Base-by-base conservation (phyloP, 306 rosid species). In the Cucurbita pepo region DNA sequence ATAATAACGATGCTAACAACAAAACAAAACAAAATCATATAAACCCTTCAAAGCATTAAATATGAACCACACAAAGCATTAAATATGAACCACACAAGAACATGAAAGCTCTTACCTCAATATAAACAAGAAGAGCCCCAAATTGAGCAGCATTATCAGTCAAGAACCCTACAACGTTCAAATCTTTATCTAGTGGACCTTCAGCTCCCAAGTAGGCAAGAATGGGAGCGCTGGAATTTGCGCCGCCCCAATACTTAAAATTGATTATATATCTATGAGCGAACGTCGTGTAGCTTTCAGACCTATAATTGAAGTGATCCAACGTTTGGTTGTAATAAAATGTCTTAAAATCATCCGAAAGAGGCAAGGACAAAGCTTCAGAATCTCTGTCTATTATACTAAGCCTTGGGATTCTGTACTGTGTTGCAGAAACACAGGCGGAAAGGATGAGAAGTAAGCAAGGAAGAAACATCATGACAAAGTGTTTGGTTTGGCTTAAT, bases 291-390 rank as follows among this genome's bases (percentile, higher is more conserved):
- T 82, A 91, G 78, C 93, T 87, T 34, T 91, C 86, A 12, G 82
- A 78, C 65, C 78, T 79, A 34, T 86, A 87, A 66, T 91, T 91
- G 86, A 91, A 91, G 77, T 91, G 97, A 79, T 88, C 97, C 0
- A 91, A 76, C 3, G 81, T 81, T 61, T 89, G 96, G 10, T 69
- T 76, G 76, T 80, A 89, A 41, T 78, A 87, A 79, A 79, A 87
- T 51, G 90, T 89, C 57, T 83, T 12, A 10, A 84, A 37, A 34
- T 86, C 80, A 4, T 56, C 73, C 10, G 76, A 15, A 52, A 69
- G 38, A n/a, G 36, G 16, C 22, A 76, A 30, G 13, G 72, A 48
- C 10, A 21, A 2, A 47, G 63, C 15, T 69, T 80, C 50, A 50
- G 67, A 60, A 45, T 60, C 65, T 53, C 76, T 64, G 67, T 80